These are phyloP conservation scores for Cordyceps tenuipes DNA, from an alignment of 2,329 filamentous ascomycete genomes.

Conservation along the genomic window DNA sequence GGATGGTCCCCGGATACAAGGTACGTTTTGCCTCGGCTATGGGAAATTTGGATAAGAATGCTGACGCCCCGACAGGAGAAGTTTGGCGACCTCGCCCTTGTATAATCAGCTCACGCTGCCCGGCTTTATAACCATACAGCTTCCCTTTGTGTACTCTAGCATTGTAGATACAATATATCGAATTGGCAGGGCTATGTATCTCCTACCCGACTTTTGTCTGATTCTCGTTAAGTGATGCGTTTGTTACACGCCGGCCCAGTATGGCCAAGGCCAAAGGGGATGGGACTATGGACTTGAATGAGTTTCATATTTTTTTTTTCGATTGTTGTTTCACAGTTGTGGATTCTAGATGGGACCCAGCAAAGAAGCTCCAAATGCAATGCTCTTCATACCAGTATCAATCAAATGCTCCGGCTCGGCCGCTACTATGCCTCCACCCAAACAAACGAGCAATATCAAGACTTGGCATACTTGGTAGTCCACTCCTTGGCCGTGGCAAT, in stretches of 20 bases:
- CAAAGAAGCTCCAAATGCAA: slow-evolving; percentile 6
- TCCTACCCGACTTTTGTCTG: slow-evolving; percentile 18
- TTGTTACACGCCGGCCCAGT: not conserved
- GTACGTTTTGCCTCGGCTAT: slow-evolving; percentile 42
- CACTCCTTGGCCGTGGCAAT: slow-evolving; percentile 89
- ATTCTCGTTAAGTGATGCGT: not conserved
- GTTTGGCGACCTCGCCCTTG: slow-evolving; percentile 92
- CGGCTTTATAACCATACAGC: slow-evolving; percentile 23
- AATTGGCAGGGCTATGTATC: slow-evolving; percentile 23
- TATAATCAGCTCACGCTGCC: slow-evolving; percentile 54
- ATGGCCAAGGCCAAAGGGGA: not conserved
- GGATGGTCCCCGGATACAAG: slow-evolving; percentile 98
- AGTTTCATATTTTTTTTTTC: not conserved
- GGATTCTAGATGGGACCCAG: not conserved
- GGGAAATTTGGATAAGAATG: slow-evolving; percentile 8
- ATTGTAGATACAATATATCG: slow-evolving; percentile 55
- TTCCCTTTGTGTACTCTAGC: slow-evolving; percentile 59
- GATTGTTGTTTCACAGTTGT: not conserved
- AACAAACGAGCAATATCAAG: slow-evolving; percentile 20
- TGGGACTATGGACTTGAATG: not conserved
- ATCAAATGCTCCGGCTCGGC: not conserved
- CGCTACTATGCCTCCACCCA: not conserved
- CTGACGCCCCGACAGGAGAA: slow-evolving; percentile 70
- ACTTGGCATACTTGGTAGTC: slow-evolving; percentile 73
- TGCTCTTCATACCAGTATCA: not conserved